Percentiles rank a stretch among this genome's conserved stretches.
Evolutionary conservation across 805 yeast species (phyloP).

Genomic region (Kazachstania bromeliacearum): DNA sequence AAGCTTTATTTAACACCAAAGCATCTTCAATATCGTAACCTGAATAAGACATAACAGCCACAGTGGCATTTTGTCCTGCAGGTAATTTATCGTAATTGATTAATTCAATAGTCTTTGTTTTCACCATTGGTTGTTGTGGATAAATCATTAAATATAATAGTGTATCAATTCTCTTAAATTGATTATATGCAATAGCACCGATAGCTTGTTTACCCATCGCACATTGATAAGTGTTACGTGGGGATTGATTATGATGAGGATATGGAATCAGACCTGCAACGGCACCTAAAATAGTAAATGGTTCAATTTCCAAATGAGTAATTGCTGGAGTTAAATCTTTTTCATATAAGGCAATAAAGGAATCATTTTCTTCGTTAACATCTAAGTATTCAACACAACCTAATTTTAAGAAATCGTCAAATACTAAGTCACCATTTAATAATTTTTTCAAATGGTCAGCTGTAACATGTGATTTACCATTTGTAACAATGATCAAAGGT

Average conservation of each 20-base stretch:
- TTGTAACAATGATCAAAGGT: slow-evolving; percentile 80
- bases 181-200: slow-evolving; percentile 97
- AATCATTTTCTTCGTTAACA: slow-evolving; percentile 95
- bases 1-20: slow-evolving; percentile 82
- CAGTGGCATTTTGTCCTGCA: slow-evolving; percentile 98
- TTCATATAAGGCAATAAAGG: slow-evolving; percentile 86
- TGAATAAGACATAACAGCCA: slow-evolving; percentile 97
- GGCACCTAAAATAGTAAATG: slow-evolving; percentile 95
- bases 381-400: slow-evolving; percentile 94
- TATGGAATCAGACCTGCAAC: slow-evolving; percentile 98
- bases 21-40: slow-evolving; percentile 99
- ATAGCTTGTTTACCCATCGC: slow-evolving; percentile 99
- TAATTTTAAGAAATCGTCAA: slow-evolving; percentile 77
- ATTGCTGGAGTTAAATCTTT: slow-evolving; percentile 43
- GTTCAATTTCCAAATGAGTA: slow-evolving; percentile 93
- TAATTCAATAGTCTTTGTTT: slow-evolving; percentile 91
- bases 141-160: slow-evolving; percentile 91
- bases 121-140: slow-evolving; percentile 99
- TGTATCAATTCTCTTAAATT: slow-evolving; percentile 91
- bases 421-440: slow-evolving; percentile 62
- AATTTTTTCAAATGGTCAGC: slow-evolving; percentile 60
- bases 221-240: slow-evolving; percentile 97
- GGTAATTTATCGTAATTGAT: slow-evolving; percentile 94
- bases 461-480: slow-evolving; percentile 59
- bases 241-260: slow-evolving; percentile 99